Evolutionary conservation across 495 filamentous ascomycete genomes (phyloP).

Genomic region (Aspergillus taichungensis): DNA sequence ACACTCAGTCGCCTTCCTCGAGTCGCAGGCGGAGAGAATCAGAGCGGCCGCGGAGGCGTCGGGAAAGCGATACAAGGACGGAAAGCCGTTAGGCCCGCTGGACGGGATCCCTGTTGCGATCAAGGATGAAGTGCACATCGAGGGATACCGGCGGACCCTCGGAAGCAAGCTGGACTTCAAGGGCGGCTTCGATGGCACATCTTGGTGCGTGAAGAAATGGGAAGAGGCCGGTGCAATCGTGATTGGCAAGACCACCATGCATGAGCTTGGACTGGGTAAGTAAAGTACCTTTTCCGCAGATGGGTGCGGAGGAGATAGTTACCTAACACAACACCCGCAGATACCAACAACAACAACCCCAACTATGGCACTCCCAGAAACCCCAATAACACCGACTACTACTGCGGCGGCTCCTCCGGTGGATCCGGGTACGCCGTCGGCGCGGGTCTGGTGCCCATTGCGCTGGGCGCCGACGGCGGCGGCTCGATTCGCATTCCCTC

Average conservation of each 20-base stretch:
- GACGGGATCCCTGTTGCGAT: conserved; percentile 84
- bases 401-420: conserved; percentile 82
- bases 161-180: conserved; percentile 52
- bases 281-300: not conserved
- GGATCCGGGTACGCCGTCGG: conserved; percentile 73
- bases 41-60: conserved; percentile 61
- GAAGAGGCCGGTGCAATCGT: conserved; percentile 73
- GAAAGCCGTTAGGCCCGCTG: conserved; percentile 53
- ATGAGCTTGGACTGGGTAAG: conserved; percentile 71
- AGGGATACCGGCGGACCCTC: conserved; percentile 60
- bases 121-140: conserved; percentile 73
- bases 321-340: conserved; percentile 28
- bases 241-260: conserved; percentile 84
- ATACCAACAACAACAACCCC: conserved; percentile 79
- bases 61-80: conserved; percentile 57
- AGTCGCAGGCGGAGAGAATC: conserved; percentile 49
- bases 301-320: not conserved
- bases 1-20: conserved; percentile 63
- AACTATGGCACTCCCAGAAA: conserved; percentile 74
- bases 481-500: conserved; percentile 78
- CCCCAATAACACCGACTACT: conserved; percentile 71
- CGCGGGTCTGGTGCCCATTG: conserved; percentile 70
- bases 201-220: conserved; percentile 69
- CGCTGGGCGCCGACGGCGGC: conserved; percentile 78
- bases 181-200: conserved; percentile 40